phyloP scores from a whole-genome alignment of 371 early-diverging fungal species.

The Mortierella sp. region DNA sequence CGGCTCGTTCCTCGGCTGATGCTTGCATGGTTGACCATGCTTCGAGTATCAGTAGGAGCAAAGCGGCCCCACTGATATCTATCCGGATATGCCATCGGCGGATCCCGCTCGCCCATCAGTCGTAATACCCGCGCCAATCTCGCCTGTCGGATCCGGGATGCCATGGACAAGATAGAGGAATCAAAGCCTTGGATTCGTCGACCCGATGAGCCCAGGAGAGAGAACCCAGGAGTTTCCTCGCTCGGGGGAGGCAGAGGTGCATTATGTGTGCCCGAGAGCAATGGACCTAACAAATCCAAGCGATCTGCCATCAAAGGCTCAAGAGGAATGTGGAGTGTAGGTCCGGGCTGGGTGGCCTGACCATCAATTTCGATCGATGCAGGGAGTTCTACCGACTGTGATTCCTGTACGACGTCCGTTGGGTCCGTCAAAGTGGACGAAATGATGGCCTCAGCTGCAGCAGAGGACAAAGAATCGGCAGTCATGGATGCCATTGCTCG shows the following conservation, averaged over 20 bases:
- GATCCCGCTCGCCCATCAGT: slow-evolving; percentile 30
- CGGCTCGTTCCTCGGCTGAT: slow-evolving; percentile 40
- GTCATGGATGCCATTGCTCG: not conserved
- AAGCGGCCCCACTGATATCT: slow-evolving; percentile 19
- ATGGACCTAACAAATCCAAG: slow-evolving; percentile 38
- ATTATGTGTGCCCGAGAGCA: slow-evolving; percentile 31
- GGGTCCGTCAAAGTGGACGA: slow-evolving; percentile 12
- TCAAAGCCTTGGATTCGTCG: slow-evolving; percentile 23
- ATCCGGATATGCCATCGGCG: slow-evolving; percentile 19
- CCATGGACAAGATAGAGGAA: slow-evolving; percentile 40
- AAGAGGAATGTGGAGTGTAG: not conserved
- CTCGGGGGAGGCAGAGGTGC: not conserved
- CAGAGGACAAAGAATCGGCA: not conserved
- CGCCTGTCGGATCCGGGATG: slow-evolving; percentile 42
- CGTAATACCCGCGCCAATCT: slow-evolving; percentile 32
- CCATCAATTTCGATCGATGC: not conserved
- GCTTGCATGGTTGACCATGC: slow-evolving; percentile 46
- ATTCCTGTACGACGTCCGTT: no score
- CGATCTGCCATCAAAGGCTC: slow-evolving; percentile 23
- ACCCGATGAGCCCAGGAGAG: slow-evolving; percentile 25
- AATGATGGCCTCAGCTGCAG: slow-evolving; percentile 16
- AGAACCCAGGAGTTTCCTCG: slow-evolving; percentile 7
- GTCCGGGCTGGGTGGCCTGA: not conserved
- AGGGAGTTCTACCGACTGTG: not conserved
- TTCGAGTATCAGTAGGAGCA: slow-evolving; percentile 29